phyloP scores from a whole-genome alignment of 306 rosid species.

The Hippophae rhamnoides region DNA sequence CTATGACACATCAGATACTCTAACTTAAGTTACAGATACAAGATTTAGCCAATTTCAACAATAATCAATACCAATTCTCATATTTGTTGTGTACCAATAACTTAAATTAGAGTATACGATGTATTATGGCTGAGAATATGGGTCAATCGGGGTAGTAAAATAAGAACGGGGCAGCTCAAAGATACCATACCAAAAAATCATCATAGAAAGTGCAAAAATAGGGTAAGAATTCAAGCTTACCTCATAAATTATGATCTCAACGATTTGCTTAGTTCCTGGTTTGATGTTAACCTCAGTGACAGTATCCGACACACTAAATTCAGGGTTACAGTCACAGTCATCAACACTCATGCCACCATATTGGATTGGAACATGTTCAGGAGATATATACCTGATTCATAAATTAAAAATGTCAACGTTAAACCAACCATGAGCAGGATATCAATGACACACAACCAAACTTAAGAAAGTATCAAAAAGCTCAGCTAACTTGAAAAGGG shows the following conservation, averaged over 20 bases:
- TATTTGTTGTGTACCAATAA: too few relatives aligned
- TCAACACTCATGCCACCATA: conserved; percentile 94
- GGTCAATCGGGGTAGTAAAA: too few relatives aligned
- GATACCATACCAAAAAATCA: too few relatives aligned
- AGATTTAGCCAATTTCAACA: too few relatives aligned
- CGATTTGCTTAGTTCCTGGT: conserved; percentile 83
- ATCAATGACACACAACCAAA: neutral
- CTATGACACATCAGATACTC: too few relatives aligned
- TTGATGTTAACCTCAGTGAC: conserved; percentile 46
- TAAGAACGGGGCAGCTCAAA: too few relatives aligned
- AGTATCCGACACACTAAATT: conserved; percentile 61
- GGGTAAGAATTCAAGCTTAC: conserved; percentile 14
- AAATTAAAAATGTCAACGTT: neutral
- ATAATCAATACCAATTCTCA: too few relatives aligned
- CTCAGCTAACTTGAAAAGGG: conserved; percentile 63
- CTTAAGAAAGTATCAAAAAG: neutral
- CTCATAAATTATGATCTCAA: conserved; percentile 89
- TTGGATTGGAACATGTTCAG: conserved; percentile 79
- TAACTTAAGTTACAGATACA: too few relatives aligned
- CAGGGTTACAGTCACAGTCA: conserved; percentile 86
- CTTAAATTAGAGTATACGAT: too few relatives aligned
- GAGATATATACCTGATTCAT: conserved; percentile 56
- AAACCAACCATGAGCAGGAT: too few relatives aligned
- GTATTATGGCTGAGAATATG: too few relatives aligned
- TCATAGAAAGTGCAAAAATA: too few relatives aligned